phyloP scores from a whole-genome alignment of 2,329 filamentous ascomycete species.

The Calonectria hongkongensis region DNA sequence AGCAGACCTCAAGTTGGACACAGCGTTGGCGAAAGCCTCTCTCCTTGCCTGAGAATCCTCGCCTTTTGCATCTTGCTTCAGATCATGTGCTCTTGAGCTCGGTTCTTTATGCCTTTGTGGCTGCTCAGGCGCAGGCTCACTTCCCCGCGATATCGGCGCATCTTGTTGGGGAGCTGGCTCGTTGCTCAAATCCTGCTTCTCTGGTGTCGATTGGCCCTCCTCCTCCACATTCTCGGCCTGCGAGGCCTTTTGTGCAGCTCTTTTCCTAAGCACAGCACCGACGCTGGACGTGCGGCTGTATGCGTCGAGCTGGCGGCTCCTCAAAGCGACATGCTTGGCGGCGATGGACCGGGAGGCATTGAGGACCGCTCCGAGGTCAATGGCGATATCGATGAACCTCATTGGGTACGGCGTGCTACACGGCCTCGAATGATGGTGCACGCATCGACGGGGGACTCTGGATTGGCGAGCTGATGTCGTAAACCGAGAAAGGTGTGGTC shows the following conservation, averaged over 20 bases:
- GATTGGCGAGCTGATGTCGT: slow-evolving; percentile 46
- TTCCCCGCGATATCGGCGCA: slow-evolving; percentile 33
- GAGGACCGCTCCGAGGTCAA: slow-evolving; percentile 83
- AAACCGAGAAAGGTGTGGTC: slow-evolving; percentile 43
- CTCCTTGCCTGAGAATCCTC: slow-evolving; percentile 21
- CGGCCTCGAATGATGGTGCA: slow-evolving; percentile 49
- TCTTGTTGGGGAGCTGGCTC: slow-evolving; percentile 41
- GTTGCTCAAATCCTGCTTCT: slow-evolving; percentile 21
- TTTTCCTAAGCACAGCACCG: slow-evolving; percentile 58
- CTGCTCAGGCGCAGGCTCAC: slow-evolving; percentile 37
- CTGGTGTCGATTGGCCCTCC: slow-evolving; percentile 2
- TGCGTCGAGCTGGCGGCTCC: slow-evolving; percentile 71
- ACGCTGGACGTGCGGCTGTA: slow-evolving; percentile 69
- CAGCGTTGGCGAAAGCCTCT: slow-evolving; percentile 36
- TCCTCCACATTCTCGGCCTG: slow-evolving; percentile 24
- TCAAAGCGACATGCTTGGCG: slow-evolving; percentile 75
- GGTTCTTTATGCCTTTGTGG: slow-evolving; percentile 9
- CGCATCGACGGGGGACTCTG: slow-evolving; percentile 48
- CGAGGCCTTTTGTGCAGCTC: slow-evolving; percentile 39
- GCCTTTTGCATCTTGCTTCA: slow-evolving; percentile 27
- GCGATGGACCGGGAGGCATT: slow-evolving; percentile 82
- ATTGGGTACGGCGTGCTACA: slow-evolving; percentile 61
- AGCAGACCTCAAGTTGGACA: slow-evolving; percentile 39
- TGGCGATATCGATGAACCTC: slow-evolving; percentile 77
- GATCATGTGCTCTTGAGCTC: slow-evolving; percentile 32